Base-by-base conservation (phyloP, 441 rosid genomes). In the Raphanus hybrid region DNA sequence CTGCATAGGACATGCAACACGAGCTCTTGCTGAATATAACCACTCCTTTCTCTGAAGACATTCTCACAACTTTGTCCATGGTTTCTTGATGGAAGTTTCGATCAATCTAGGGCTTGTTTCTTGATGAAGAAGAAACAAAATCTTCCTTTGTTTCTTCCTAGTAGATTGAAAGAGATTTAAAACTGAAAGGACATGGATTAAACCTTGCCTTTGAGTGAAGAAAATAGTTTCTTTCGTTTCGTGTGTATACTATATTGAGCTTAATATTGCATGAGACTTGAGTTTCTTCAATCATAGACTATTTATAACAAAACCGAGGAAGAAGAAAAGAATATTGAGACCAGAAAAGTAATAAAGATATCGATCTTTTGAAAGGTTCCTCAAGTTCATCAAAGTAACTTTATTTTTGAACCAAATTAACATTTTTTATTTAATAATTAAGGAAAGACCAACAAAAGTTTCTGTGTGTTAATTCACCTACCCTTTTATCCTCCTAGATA, bases 1-100 rank as follows among this genome's bases (percentile, higher is more conserved):
- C 94, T 6, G 97, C 88, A 71, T 89, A 91, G 32, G 95, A 86
- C 82, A 94, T 48, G 77, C 97, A 92, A 69, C 96, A 94, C 29
- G 97, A 86, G 86, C 93, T 87, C 88, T 91, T 92, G 85, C 89
- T 89, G 93, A 94, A 92, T 59, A 94, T 89, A 83, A 92, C 91
- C n/a, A 92, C 90, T 50, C 93, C 91, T 58, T 86, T 92, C 78
- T 94, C 91, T 4, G 92, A 86, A 10, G 86, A 89, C 84, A 94
- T 82, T 26, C 90, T 84, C 85, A 64, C 71, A 85, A 94, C 93
- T 89, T 92, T 94, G 71, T 92, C 97, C 97, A 94, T 81, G 72
- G 64, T 75, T 70, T 75, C 73, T 12, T 80, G n/a, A 45, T 70
- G 55, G 63, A 61, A 59, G 45, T 62, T 39, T 29, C 34, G n/a